Evolutionary conservation across 495 filamentous ascomycete species (phyloP), one percentile per base, ranked within the genome.

Genomic region (Daldinia grandis): DNA sequence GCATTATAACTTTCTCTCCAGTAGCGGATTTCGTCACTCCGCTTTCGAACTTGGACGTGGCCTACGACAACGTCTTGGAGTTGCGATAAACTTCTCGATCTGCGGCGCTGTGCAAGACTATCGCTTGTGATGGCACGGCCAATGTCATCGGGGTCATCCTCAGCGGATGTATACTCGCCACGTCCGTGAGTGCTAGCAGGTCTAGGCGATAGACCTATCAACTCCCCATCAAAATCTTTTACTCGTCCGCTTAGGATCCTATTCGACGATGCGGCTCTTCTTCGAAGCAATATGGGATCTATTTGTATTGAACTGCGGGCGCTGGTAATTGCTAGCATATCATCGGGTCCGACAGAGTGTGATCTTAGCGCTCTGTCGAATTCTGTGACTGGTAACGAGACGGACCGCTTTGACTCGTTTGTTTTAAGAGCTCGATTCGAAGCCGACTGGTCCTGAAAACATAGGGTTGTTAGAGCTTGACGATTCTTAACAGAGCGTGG

Each of bases 1-100:
- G 78, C 78, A 31, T 82, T 80, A 64, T 84, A 85, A 24, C 84
- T 86, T 72, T 85, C 82, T 44, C 85, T 79, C 85, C 85, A 87
- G 66, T 84, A 86, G 21, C 84, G 84, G 25, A 87, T 86, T 73
- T 88, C 86, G 44, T 87, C 86, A 66, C 85, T 87, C 15, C 85
- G 79, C 40, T 85, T 80, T 37, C 86, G 81, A 12, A 74, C 68
- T 10, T 60, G 75, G 1, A 63, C 63, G 12, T 70, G 76, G 4
- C 37, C 35, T 6, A 68, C 73, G 2, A 72, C 69, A 35, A 78
- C 69, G 49, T 82, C 80, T 50, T 81, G 76, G n/a, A 86, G 75
- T n/a, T 84, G 83, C 21, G 82, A 84, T 27, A 87, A 73, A 70
- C 85, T 87, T 42, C 84, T 78, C 7, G 86, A 88, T 55, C 85